Evolutionary conservation across 257 asterid genomes (phyloP), one percentile per base, ranked within the genome.

Genomic region (Fraxinus quadrangulata): DNA sequence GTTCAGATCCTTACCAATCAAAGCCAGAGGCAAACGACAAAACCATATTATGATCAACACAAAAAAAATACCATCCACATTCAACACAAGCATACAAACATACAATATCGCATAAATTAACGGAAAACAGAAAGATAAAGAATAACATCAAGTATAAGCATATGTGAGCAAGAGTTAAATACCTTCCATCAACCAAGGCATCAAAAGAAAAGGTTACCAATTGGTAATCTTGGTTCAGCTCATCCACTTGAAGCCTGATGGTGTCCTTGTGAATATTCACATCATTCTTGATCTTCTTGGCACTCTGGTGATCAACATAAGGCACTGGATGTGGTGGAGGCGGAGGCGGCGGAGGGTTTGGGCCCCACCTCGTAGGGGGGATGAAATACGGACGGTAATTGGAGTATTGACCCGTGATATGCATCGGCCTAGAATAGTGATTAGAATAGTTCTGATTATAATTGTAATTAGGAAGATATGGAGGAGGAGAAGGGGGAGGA

Each of bases 101-200:
- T 47, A 51, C 13, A 30, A 13, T 10, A 66, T 7, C 49, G 1
- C 51, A 70, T 26, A 56, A 65, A 49, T 34, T 71, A 49, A 56
- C 69, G 23, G 26, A 54, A 75, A 31, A n/a, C 16, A 67, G 59
- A 65, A 26, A 74, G 24, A 24, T 12, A 73, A 54, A 79, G 49
- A 42, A 42, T 11, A 42, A 42, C 2, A 42, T 8, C 26, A 73
- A 13, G 2, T 23, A 8, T 28, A 10, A 28, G 6, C 0, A 33
- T 14, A 49, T 36, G 12, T n/a, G 74, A n/a, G 19, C n/a, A 67
- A 28, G 47, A 36, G 4, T 11, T 14, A 9, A 49, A 70, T 83
- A 95, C 99, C 99, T 92, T 77, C 99, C 99, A 82, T 91, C 93
- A 40, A 92, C 92, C 84, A 92, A 42, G 67, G 99, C 99, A 90